Evolutionary conservation across 2,329 filamentous ascomycete species (phyloP), one percentile per base, ranked within the genome.

Genomic region (Calonectria fujianensis): DNA sequence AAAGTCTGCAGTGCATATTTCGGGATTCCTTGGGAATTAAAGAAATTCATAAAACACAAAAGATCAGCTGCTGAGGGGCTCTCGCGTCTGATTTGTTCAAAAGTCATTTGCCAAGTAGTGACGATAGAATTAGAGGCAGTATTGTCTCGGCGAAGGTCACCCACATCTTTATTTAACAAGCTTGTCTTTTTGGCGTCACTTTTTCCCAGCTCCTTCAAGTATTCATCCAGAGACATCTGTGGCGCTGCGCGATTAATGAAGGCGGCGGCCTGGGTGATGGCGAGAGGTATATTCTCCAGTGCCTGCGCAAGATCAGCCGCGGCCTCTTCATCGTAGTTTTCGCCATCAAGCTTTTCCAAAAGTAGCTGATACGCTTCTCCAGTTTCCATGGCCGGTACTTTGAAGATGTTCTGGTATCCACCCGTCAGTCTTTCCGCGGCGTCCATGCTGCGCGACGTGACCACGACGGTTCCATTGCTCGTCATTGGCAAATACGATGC

Each of bases 181-280:
- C 50, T 41, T 18, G 32, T 37, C 32, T 45, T 68, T 31, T 45
- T 57, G 6, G 24, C 20, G 14, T 57, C 65, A 27, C 27, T 57
- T n/a, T 41, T 68, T 5, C n/a, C 4, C 13, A 57, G 41, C 4
- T 57, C 65, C 0, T 32, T 35, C n/a, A 86, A 72, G 61, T 87
- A 88, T 9, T 67, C 51, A 32, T 69, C 9, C 0, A 85, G 68
- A 0, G 82, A 80, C 24, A 73, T 74, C 1, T 75, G n/a, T 8
- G 67, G 52, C 3, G 50, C 32, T 3, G 14, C 29, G 6, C 37
- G 14, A n/a, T 50, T 61, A 45, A 69, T 69, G 18, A 50, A 69
- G n/a, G 69, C 59, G 7, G 69, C 50, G 7, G 69, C 69, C 1
- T 71, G 61, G 13, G 50, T 50, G 37, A 71, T 63, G 3, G 69